phyloP scores from a whole-genome alignment of 2,329 filamentous ascomycete species.

The Botrytis sinoallii region DNA sequence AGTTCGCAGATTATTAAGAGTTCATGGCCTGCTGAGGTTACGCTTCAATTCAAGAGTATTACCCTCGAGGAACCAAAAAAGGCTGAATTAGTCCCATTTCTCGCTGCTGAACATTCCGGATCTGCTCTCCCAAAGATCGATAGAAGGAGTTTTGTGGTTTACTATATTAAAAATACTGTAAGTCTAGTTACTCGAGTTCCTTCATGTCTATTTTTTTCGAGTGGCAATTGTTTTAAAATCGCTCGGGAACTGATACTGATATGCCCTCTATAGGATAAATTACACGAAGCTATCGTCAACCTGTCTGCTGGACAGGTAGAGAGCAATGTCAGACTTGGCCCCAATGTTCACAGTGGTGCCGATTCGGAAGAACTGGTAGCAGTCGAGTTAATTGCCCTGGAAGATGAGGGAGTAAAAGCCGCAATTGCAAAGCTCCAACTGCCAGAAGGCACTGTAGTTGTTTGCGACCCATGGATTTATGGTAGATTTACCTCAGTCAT shows the following conservation, averaged over 20 bases:
- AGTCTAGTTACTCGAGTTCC: conserved; percentile 27
- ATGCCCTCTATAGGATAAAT: conserved; percentile 48
- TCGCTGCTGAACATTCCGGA: conserved; percentile 48
- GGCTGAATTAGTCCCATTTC: conserved; percentile 48
- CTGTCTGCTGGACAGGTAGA: conserved; percentile 50
- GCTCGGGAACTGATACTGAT: background rate
- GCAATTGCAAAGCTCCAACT: conserved; percentile 61
- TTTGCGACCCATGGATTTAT: conserved; percentile 64
- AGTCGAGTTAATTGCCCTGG: conserved; percentile 54
- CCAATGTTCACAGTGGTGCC: conserved; percentile 55
- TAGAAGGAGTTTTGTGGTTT: conserved; percentile 53
- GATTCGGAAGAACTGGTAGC: conserved; percentile 59
- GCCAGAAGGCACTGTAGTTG: conserved; percentile 55
- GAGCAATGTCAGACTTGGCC: conserved; percentile 55
- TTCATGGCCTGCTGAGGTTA: conserved; percentile 53
- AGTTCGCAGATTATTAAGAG: conserved; percentile 48
- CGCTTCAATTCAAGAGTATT: conserved; percentile 60
- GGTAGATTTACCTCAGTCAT: conserved; percentile 39
- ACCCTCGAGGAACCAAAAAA: conserved; percentile 59
- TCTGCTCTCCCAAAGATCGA: conserved; percentile 43
- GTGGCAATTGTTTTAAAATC: background rate
- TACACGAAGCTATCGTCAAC: conserved; percentile 58
- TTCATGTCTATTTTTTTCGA: background rate
- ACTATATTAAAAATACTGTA: conserved; percentile 59
- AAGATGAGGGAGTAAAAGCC: conserved; percentile 54